These are phyloP conservation scores for Xylaria sp. DNA, from an alignment of 2,329 filamentous ascomycete species.

Conservation along the genomic window DNA sequence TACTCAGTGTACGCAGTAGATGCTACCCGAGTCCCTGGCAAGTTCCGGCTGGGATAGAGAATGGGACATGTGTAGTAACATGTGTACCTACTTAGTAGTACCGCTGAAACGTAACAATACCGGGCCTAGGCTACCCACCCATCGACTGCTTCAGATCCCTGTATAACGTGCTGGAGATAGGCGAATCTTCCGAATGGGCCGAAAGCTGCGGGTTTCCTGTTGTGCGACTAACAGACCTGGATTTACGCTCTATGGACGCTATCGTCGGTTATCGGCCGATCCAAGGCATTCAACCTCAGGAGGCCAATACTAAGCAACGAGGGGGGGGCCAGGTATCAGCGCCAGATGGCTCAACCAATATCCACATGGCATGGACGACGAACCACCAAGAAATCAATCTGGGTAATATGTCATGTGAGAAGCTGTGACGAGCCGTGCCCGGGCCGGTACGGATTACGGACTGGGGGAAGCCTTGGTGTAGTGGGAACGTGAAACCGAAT, in stretches of 20 bases:
- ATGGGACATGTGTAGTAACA: slow-evolving; percentile 15
- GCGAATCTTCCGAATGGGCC: slow-evolving; percentile 37
- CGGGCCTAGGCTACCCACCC: slow-evolving; percentile 20
- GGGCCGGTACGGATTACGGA: slow-evolving; percentile 17
- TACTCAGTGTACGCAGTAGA: slow-evolving; percentile 7
- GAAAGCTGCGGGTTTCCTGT: slow-evolving; percentile 20
- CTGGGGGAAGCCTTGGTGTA: slow-evolving; percentile 10
- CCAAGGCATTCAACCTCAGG: not conserved
- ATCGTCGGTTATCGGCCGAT: slow-evolving; percentile 10
- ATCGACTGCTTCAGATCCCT: slow-evolving; percentile 28
- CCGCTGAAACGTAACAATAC: slow-evolving; percentile 31
- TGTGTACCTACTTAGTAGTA: too few species aligned
- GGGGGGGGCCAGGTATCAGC: not conserved
- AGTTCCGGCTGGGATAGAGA: slow-evolving; percentile 9
- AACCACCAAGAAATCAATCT: slow-evolving; percentile 28
- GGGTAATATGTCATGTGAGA: slow-evolving; percentile 40
- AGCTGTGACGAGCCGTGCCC: slow-evolving; percentile 29
- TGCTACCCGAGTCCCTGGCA: slow-evolving; percentile 30
- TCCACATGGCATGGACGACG: not conserved
- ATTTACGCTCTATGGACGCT: not conserved
- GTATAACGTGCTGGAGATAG: slow-evolving; percentile 36
- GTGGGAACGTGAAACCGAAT: slow-evolving; percentile 9
- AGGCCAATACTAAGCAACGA: slow-evolving; percentile 1
- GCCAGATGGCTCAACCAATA: slow-evolving; percentile 16
- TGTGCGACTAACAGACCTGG: not conserved